These are phyloP conservation scores for Recurvomyces mirabilis DNA, from an alignment of 495 filamentous ascomycete species.

Conservation along the genomic window DNA sequence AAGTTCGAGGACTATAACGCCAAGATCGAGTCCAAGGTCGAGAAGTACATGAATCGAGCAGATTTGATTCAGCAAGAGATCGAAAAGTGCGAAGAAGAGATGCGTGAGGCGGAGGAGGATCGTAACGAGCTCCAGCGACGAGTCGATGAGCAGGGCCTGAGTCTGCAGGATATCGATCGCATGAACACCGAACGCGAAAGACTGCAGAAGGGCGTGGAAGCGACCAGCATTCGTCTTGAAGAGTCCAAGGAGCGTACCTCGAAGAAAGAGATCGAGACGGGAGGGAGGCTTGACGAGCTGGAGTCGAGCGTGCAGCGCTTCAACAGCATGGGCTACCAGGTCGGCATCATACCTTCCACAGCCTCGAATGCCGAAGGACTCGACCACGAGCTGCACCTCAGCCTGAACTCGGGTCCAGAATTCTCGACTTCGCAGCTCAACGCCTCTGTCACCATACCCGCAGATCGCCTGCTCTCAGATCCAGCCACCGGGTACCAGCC, in stretches of 20 bases:
- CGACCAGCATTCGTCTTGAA: conserved; percentile 59
- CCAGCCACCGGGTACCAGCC: conserved; percentile 77
- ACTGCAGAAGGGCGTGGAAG: conserved; percentile 70
- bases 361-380: conserved; percentile 75
- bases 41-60: conserved; percentile 69
- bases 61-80: conserved; percentile 69
- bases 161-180: conserved; percentile 93
- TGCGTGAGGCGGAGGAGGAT: conserved; percentile 71
- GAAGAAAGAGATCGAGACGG: conserved; percentile 75
- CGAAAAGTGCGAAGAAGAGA: conserved; percentile 61
- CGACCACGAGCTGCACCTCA: conserved; percentile 70
- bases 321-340: conserved; percentile 88
- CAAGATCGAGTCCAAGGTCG: conserved; percentile 61
- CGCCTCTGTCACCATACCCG: conserved; percentile 30
- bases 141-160: conserved; percentile 85
- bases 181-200: conserved; percentile 94
- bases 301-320: conserved; percentile 77
- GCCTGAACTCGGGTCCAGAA: conserved; percentile 55
- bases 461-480: conserved; percentile 66
- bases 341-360: conserved; percentile 72
- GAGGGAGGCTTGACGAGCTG: conserved; percentile 72
- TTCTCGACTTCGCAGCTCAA: conserved; percentile 66
- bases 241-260: conserved; percentile 70
- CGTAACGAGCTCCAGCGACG: conserved; percentile 64
- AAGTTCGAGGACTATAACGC: conserved; percentile 92